phyloP scores from a whole-genome alignment of 495 filamentous ascomycete species.

The Haplographium delicatum region DNA sequence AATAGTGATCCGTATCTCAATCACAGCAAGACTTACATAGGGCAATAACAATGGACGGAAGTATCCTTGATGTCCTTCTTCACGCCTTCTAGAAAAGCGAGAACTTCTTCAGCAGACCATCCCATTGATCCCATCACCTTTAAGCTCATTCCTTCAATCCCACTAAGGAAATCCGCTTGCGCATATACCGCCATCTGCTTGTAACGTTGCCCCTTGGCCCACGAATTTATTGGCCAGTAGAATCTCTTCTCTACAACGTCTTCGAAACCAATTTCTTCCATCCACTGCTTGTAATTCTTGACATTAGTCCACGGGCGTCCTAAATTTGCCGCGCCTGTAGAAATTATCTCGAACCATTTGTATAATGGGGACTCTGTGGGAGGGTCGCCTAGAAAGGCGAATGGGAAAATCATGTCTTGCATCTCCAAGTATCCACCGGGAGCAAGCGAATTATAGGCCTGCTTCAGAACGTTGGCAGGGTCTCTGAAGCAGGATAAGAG shows the following conservation, averaged over 20 bases:
- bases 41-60: constrained; percentile 36
- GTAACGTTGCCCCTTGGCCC: constrained; percentile 13
- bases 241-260: constrained; percentile 3
- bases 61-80: constrained; percentile 40
- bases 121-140: constrained; percentile 31
- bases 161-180: constrained; percentile 32
- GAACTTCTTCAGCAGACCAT: constrained; percentile 38
- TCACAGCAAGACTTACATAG: constrained; percentile 4
- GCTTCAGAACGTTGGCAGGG: background rate
- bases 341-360: constrained; percentile 28
- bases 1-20: background rate
- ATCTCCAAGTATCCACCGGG: constrained; percentile 6
- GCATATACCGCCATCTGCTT: constrained; percentile 22
- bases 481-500: constrained; percentile 8
- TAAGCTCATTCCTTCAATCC: constrained; percentile 4
- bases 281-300: constrained; percentile 26
- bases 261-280: constrained; percentile 43
- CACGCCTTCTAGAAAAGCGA: constrained; percentile 39
- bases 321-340: constrained; percentile 20
- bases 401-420: background rate
- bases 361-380: constrained; percentile 13
- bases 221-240: constrained; percentile 1
- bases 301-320: constrained; percentile 2
- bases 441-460: background rate
- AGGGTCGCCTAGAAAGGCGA: constrained; percentile 33